A percentile compares a stretch with the other conserved stretches of the same genome.
phyloP scores from a whole-genome alignment of 305 asterid species.

The Fraxinus latifolia region DNA sequence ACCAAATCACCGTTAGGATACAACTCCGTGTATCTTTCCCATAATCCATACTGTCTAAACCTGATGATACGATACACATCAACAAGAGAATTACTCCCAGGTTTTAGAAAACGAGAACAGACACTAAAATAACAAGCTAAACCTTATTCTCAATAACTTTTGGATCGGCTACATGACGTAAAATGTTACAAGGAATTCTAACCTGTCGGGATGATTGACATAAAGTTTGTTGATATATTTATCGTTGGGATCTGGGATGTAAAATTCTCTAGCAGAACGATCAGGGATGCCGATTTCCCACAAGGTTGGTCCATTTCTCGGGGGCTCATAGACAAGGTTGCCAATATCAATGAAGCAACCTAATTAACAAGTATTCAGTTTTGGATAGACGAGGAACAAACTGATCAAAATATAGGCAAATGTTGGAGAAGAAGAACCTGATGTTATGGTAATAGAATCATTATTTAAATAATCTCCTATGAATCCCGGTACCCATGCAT shows the following conservation, averaged over 20 bases:
- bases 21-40: constrained; percentile 52
- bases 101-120: not conserved
- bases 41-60: constrained; percentile 61
- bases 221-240: constrained; percentile 48
- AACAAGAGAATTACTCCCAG: not conserved
- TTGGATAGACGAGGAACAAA: not conserved
- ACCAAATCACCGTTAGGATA: constrained; percentile 47
- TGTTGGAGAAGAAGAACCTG: constrained; percentile 17
- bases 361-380: constrained; percentile 8
- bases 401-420: not conserved
- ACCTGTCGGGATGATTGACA: constrained; percentile 48
- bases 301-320: constrained; percentile 66
- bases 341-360: constrained; percentile 40
- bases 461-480: constrained; percentile 27
- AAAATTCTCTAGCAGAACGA: constrained; percentile 69
- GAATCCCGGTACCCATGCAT: constrained; percentile 28
- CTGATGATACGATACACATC: constrained; percentile 17
- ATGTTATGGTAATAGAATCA: constrained; percentile 21
- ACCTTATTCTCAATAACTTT: not conserved
- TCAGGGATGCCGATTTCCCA: constrained; percentile 84
- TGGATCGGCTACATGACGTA: not conserved
- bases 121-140: not conserved
- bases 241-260: constrained; percentile 54
- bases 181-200: not conserved
- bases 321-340: constrained; percentile 49